These are phyloP conservation scores for Sugiyamaella chiloensis DNA, from an alignment of 805 yeast genomes.

Conservation along the genomic window DNA sequence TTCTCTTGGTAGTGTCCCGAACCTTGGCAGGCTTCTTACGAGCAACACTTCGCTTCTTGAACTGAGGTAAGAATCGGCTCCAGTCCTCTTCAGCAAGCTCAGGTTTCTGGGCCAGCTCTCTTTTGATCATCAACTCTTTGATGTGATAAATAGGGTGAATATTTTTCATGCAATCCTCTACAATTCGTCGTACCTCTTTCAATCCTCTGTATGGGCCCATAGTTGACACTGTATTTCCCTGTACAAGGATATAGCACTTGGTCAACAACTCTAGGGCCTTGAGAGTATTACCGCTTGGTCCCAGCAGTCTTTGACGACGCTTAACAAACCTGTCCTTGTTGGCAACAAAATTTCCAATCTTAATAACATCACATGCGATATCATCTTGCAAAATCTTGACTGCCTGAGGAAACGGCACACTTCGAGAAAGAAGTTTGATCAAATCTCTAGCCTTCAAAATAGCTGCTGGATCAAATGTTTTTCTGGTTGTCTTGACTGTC, in stretches of 20 bases:
- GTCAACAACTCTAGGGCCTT: slow-evolving; percentile 93
- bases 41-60: slow-evolving; percentile 93
- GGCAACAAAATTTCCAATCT: slow-evolving; percentile 83
- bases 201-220: slow-evolving; percentile 97
- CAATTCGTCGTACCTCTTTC: slow-evolving; percentile 87
- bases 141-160: slow-evolving; percentile 97
- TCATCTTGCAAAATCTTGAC: slow-evolving; percentile 88
- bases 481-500: slow-evolving; percentile 94
- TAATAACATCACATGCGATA: slow-evolving; percentile 91
- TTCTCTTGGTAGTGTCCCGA: slow-evolving; percentile 68
- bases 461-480: slow-evolving; percentile 91
- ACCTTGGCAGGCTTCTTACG: slow-evolving; percentile 80
- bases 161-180: slow-evolving; percentile 96
- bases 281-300: slow-evolving; percentile 94
- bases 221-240: slow-evolving; percentile 93
- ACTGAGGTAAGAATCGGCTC: slow-evolving; percentile 93
- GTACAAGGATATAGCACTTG: slow-evolving; percentile 93
- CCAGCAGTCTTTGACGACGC: slow-evolving; percentile 93
- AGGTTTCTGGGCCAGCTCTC: slow-evolving; percentile 91
- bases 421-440: slow-evolving; percentile 87
- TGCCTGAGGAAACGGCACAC: slow-evolving; percentile 97
- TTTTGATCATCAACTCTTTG: slow-evolving; percentile 95
- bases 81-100: slow-evolving; percentile 95
- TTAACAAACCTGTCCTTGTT: slow-evolving; percentile 93
- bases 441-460: slow-evolving; percentile 93